Base-by-base conservation (phyloP, 495 filamentous ascomycete genomes). In the Staphylotrichum tortipilum region DNA sequence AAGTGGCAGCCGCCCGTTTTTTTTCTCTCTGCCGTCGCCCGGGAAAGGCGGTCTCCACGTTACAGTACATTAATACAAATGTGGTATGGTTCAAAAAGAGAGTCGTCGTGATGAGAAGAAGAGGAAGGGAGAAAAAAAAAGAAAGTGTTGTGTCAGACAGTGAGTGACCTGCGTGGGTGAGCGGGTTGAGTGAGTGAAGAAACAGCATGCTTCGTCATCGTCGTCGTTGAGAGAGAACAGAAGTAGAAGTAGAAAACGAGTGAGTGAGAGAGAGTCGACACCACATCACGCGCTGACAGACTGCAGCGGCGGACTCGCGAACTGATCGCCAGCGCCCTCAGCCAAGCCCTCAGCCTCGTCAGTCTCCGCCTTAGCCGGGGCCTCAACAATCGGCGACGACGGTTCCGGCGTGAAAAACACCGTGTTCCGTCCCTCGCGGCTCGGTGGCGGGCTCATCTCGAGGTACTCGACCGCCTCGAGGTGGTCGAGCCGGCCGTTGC, bases 331-430 rank as follows among this genome's bases (percentile, higher is more conserved):
- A n/a, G n/a, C 49, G 31, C 63, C 60, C 9, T 66, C 54, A 1
- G 31, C 11, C 11, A 22, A n/a, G 29, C 58, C 57, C 10, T 34
- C 38, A 7, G 47, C 53, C 22, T 60, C 59, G 8, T 33, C 55
- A 1, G 40, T 47, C 12, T 47, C 56, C 14, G 53, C 53, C 39
- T 49, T 29, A 7, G n/a, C n/a, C n/a, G 57, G 52, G 18, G 44
- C 33, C 23, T 62, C 54, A 10, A 24, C 56, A 10, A 60, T 41
- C 3, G 70, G 69, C 1, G 68, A 66, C 12, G 56, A 56, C 11
- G 65, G 64, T 15, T 74, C 69, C 0, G 71, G 71, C 7, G 71
- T 74, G 47, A 69, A 73, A 43, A 72, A 72, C 34, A 63, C 53
- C 0, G 71, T 63, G 23, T 67, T 67, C 10, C 56, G 53, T n/a